A percentile compares a stretch with the other conserved stretches of the same genome.
Evolutionary conservation across 2,329 filamentous ascomycete genomes (phyloP).

Genomic region (Aspergillus sclerotialis): DNA sequence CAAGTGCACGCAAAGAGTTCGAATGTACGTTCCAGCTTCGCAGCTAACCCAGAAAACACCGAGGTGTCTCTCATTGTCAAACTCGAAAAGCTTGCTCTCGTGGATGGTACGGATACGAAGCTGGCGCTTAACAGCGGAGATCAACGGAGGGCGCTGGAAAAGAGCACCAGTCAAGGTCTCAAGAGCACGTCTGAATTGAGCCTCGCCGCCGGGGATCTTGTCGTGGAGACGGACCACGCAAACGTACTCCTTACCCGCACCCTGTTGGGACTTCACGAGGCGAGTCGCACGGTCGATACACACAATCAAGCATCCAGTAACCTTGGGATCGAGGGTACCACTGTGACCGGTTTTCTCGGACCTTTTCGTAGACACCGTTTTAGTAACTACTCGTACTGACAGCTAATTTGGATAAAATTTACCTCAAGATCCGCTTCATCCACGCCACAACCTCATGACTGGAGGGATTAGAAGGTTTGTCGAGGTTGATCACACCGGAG

Average conservation of each 20-base stretch:
- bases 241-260: constrained; percentile 98
- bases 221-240: constrained; percentile 92
- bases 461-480: constrained; percentile 95
- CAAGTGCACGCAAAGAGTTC: constrained; percentile 93
- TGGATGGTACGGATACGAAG: constrained; percentile 97
- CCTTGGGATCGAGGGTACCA: constrained; percentile 95
- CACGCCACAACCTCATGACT: constrained; percentile 98
- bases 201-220: constrained; percentile 86
- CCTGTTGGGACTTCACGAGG: constrained; percentile 97
- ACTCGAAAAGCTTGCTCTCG: constrained; percentile 93
- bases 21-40: constrained; percentile 97
- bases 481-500: constrained; percentile 96
- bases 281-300: constrained; percentile 95
- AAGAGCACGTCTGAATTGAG: constrained; percentile 85
- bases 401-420: constrained; percentile 22
- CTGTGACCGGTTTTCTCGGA: constrained; percentile 97
- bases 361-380: constrained; percentile 39
- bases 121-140: constrained; percentile 97
- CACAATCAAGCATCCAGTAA: constrained; percentile 91
- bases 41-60: constrained; percentile 99
- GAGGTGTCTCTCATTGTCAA: constrained; percentile 95
- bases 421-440: constrained; percentile 96
- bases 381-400: not conserved
- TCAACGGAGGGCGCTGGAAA: constrained; percentile 93
- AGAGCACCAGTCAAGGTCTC: constrained; percentile 95